These are phyloP conservation scores for Rhizopogon vesiculosus DNA, from an alignment of 768 basidiomycete species.

Conservation along the genomic window DNA sequence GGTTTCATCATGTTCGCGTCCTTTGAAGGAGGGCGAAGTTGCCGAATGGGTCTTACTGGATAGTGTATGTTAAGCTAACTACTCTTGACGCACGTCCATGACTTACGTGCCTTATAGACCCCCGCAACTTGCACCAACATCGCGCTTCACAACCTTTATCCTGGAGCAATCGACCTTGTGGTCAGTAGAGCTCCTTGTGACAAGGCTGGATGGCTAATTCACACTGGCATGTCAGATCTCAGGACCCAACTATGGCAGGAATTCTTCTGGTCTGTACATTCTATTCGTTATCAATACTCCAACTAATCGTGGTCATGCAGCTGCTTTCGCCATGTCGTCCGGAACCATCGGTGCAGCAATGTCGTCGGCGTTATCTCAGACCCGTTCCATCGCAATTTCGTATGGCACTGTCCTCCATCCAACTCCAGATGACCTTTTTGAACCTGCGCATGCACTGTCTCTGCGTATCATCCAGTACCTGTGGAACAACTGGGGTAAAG, in stretches of 20 bases:
- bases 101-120: constrained; percentile 41
- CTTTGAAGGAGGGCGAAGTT: constrained; percentile 69
- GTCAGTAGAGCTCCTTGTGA: constrained; percentile 35
- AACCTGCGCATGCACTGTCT: constrained; percentile 71
- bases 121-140: constrained; percentile 92
- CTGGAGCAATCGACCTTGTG: constrained; percentile 84
- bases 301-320: constrained; percentile 28
- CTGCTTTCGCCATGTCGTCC: constrained; percentile 85
- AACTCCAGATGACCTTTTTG: constrained; percentile 50
- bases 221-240: constrained; percentile 49
- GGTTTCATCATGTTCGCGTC: constrained; percentile 52
- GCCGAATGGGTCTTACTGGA: constrained; percentile 91
- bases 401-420: constrained; percentile 79
- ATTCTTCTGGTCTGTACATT: constrained; percentile 61
- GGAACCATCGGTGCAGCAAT: constrained; percentile 92
- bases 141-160: constrained; percentile 84
- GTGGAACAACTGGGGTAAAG: constrained; percentile 83
- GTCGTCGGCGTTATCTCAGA: constrained; percentile 65
- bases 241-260: constrained; percentile 83
- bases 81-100: not conserved
- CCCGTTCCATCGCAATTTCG: constrained; percentile 80
- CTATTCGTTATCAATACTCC: not conserved
- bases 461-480: constrained; percentile 65
- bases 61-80: constrained; percentile 46
- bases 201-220: not conserved